phyloP scores from a whole-genome alignment of 495 filamentous ascomycete species.

The Evansstolkia leycettana region DNA sequence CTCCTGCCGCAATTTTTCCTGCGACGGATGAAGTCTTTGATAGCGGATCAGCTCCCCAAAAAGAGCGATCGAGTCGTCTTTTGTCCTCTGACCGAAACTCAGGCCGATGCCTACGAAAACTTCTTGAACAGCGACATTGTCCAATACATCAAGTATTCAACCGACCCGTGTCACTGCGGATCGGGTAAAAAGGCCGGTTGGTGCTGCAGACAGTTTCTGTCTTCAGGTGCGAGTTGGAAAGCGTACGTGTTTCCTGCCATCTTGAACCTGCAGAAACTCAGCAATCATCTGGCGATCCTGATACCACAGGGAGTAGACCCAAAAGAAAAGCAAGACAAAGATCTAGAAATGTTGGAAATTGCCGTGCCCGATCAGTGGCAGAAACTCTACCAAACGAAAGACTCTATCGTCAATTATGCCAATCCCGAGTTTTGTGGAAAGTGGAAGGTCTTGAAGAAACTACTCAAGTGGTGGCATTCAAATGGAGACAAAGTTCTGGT shows the following conservation, averaged over 20 bases:
- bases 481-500: constrained; percentile 91
- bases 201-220: constrained; percentile 58
- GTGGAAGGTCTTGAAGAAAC: constrained; percentile 82
- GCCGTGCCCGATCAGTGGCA: constrained; percentile 70
- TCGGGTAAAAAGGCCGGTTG: constrained; percentile 63
- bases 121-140: constrained; percentile 62
- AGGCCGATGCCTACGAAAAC: constrained; percentile 75
- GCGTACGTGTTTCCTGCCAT: constrained; percentile 79
- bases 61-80: constrained; percentile 93
- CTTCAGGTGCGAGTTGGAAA: constrained; percentile 57
- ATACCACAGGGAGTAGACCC: constrained; percentile 59
- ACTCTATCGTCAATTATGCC: constrained; percentile 70
- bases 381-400: constrained; percentile 58
- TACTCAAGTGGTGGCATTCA: constrained; percentile 79
- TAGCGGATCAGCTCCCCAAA: constrained; percentile 89
- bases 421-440: constrained; percentile 94
- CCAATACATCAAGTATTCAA: constrained; percentile 51
- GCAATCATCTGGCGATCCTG: constrained; percentile 84
- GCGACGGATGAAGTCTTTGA: constrained; percentile 83
- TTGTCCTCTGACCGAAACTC: constrained; percentile 75
- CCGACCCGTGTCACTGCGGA: constrained; percentile 57
- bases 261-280: constrained; percentile 66
- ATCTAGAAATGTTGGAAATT: constrained; percentile 63
- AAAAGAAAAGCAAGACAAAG: constrained; percentile 68
- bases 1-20: constrained; percentile 88